Conservation (phyloP, 192 early-diverging fungal genomes). For the Coemansia umbellata region DNA sequence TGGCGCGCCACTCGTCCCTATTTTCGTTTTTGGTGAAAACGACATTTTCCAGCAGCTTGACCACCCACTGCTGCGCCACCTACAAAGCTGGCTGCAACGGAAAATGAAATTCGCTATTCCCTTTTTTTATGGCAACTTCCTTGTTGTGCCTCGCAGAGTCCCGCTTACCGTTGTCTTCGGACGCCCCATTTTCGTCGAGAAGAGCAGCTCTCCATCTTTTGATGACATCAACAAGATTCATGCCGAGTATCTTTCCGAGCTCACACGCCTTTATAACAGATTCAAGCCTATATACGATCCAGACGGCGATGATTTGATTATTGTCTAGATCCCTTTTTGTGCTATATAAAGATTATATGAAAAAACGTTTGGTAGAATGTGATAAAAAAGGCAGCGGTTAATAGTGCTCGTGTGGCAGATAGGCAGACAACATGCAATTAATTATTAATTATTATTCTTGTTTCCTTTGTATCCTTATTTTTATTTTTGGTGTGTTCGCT, state of each 20-base stretch:
- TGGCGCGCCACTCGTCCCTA: slow-evolving; percentile 80
- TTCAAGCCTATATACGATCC: slow-evolving; percentile 50
- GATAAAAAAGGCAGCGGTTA: too few relatives aligned
- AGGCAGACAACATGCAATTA: too few relatives aligned
- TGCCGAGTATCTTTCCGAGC: slow-evolving; percentile 27
- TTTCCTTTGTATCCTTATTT: too few relatives aligned
- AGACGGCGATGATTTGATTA: slow-evolving; percentile 32
- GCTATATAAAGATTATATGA: too few relatives aligned
- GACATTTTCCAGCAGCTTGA: slow-evolving; percentile 80
- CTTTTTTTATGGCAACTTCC: slow-evolving; percentile 73
- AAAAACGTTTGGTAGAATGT: too few relatives aligned
- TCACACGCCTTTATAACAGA: slow-evolving; percentile 27
- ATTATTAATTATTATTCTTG: too few relatives aligned
- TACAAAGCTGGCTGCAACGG: slow-evolving; percentile 73
- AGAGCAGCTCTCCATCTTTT: slow-evolving; percentile 15
- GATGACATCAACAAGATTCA: slow-evolving; percentile 42
- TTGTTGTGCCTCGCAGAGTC: slow-evolving; percentile 39
- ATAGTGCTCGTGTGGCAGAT: too few relatives aligned
- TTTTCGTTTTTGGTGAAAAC: slow-evolving; percentile 93
- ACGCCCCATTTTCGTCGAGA: slow-evolving; percentile 25
- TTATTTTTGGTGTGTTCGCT: too few relatives aligned
- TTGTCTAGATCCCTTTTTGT: slow-evolving; percentile 22
- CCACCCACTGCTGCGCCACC: slow-evolving; percentile 57
- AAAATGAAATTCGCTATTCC: slow-evolving; percentile 70
- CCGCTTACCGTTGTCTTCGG: slow-evolving; percentile 36